Percentiles rank a stretch among this genome's conserved stretches.
phyloP scores from a whole-genome alignment of 352 stramenopile genomes.

The Globisporangium sylvaticum region DNA sequence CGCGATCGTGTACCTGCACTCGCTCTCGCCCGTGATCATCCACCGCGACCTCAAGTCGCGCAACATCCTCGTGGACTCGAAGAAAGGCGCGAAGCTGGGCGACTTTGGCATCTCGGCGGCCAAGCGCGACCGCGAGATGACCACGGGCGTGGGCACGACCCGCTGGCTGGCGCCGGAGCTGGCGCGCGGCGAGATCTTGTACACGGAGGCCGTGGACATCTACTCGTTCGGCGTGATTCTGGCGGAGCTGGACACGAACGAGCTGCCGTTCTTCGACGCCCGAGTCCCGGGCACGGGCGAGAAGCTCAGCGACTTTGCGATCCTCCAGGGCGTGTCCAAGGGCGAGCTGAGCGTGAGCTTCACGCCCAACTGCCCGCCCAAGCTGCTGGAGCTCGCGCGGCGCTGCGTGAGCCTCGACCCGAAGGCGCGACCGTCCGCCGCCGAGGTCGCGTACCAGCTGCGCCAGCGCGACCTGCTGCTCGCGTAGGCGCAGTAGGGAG shows the following conservation, averaged over 20 bases:
- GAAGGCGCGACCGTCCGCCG: constrained; percentile 41
- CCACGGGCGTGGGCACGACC: constrained; percentile 51
- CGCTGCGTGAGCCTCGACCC: constrained; percentile 53
- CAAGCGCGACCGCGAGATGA: constrained; percentile 60
- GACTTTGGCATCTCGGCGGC: constrained; percentile 65
- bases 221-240: constrained; percentile 71
- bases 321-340: constrained; percentile 50
- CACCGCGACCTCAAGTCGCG: constrained; percentile 72
- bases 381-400: constrained; percentile 42
- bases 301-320: constrained; percentile 52
- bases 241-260: constrained; percentile 65
- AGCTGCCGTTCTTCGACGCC: constrained; percentile 55
- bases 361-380: constrained; percentile 35
- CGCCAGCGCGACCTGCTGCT: constrained; percentile 47
- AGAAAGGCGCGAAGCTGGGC: constrained; percentile 58
- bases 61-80: constrained; percentile 61
- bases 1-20: constrained; percentile 69
- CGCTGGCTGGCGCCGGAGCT: constrained; percentile 66
- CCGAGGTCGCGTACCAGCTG: constrained; percentile 59
- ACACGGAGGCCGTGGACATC: constrained; percentile 63
- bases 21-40: constrained; percentile 55
- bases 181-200: constrained; percentile 48
- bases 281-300: constrained; percentile 22
- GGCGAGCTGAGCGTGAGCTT: constrained; percentile 38
- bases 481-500: constrained; percentile 12